phyloP scores from a whole-genome alignment of 805 yeast genomes.

The Monosporozyma unispora region DNA sequence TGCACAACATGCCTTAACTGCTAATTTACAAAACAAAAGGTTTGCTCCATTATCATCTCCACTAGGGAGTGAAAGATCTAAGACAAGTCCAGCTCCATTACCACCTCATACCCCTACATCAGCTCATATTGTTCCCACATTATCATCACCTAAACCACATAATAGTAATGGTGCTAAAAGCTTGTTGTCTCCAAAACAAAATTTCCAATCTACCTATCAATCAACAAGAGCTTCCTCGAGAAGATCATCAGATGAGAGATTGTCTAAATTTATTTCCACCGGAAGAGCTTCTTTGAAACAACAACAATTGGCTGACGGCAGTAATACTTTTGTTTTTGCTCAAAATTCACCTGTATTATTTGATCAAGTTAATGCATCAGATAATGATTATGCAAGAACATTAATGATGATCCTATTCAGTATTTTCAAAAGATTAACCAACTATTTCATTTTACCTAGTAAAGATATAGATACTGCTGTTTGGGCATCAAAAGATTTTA shows the following conservation, averaged over 20 bases:
- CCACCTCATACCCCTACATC: background rate
- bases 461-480: constrained; percentile 3
- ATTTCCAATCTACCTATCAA: background rate
- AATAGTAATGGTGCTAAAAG: constrained; percentile 4
- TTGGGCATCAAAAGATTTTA: constrained; percentile 9
- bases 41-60: constrained; percentile 1
- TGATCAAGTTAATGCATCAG: background rate
- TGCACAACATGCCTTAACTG: background rate
- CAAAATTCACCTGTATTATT: background rate
- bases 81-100: constrained; percentile 3
- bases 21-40: constrained; percentile 1
- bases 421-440: constrained; percentile 15
- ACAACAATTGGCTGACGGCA: background rate
- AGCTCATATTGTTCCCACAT: background rate
- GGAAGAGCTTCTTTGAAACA: constrained; percentile 2
- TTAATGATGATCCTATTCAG: constrained; percentile 16
- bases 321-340: background rate
- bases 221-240: constrained; percentile 9
- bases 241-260: constrained; percentile 18
- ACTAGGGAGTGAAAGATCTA: constrained; percentile 3
- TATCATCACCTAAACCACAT: background rate
- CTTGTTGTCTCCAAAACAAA: constrained; percentile 13
- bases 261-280: constrained; percentile 5
- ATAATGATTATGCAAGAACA: constrained; percentile 15
- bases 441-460: constrained; percentile 10